phyloP scores from a whole-genome alignment of 257 asterid species.

The Fraxinus anomala region DNA sequence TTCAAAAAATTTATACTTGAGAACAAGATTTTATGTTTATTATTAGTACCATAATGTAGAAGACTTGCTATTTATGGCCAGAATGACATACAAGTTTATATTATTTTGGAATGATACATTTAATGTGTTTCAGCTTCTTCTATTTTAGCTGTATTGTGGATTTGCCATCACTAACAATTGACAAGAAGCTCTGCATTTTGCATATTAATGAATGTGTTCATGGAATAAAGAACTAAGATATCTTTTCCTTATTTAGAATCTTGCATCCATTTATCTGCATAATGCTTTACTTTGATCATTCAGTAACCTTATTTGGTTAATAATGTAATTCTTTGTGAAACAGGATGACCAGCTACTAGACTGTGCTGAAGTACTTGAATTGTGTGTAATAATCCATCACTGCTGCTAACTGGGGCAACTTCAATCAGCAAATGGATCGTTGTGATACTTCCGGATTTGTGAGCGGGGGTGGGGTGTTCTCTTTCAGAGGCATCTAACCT shows the following conservation, averaged over 20 bases:
- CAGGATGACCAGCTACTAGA: constrained; percentile 53
- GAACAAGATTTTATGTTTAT: constrained; percentile 6
- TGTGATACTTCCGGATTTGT: constrained; percentile 96
- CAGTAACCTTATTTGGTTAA: constrained; percentile 4
- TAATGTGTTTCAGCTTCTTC: constrained; percentile 2
- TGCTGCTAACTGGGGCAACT: constrained; percentile 36
- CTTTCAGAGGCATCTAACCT: constrained; percentile 67
- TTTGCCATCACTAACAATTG: neutral
- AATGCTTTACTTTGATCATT: constrained; percentile 10
- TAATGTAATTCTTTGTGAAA: constrained; percentile 29
- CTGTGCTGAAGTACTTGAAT: constrained; percentile 31
- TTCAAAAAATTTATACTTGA: neutral
- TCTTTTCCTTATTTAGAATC: neutral
- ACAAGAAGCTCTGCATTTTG: constrained; percentile 1
- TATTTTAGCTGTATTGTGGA: neutral
- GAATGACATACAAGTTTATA: neutral
- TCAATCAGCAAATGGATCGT: constrained; percentile 69
- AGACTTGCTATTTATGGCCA: neutral
- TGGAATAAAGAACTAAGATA: constrained; percentile 11
- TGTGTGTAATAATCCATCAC: constrained; percentile 30
- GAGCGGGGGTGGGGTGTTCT: constrained; percentile 85
- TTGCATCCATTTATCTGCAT: constrained; percentile 10
- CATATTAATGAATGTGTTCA: constrained; percentile 6
- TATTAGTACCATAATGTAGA: neutral
- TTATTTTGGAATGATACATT: constrained; percentile 1